phyloP scores from a whole-genome alignment of 805 yeast species.

The Diddensiella transvaalensis region DNA sequence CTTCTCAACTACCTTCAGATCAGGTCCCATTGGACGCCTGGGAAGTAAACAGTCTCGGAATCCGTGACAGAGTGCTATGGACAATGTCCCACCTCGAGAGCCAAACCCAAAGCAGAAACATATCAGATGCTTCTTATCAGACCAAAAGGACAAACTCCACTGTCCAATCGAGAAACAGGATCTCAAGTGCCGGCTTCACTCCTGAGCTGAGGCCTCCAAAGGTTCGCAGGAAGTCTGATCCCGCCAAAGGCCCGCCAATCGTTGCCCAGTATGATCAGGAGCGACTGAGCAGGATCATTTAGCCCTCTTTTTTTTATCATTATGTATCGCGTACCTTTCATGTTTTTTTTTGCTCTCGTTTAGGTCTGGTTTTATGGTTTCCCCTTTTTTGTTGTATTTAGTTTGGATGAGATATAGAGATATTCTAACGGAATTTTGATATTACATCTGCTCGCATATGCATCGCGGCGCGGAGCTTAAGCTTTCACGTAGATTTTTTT shows the following conservation, averaged over 20 bases:
- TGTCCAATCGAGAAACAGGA: slow-evolving; percentile 7
- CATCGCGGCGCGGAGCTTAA: too few species aligned
- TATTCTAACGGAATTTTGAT: too few species aligned
- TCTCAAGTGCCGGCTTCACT: slow-evolving; percentile 22
- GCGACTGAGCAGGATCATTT: slow-evolving; percentile 8
- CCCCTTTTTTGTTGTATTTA: too few species aligned
- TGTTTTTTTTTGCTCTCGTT: too few species aligned
- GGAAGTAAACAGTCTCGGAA: slow-evolving; percentile 19
- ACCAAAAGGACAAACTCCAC: not conserved
- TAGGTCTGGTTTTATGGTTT: too few species aligned
- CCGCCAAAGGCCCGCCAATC: not conserved
- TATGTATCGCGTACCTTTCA: not conserved
- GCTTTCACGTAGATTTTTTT: slow-evolving; percentile 3
- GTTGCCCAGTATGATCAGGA: slow-evolving; percentile 20
- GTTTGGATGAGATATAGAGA: too few species aligned
- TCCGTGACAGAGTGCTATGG: slow-evolving; percentile 16
- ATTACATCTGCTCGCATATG: too few species aligned
- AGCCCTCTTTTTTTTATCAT: slow-evolving; percentile 3
- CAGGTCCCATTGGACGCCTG: slow-evolving; percentile 19
- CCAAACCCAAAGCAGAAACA: slow-evolving; percentile 10
- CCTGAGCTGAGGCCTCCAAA: not conserved
- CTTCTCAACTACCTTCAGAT: slow-evolving; percentile 2
- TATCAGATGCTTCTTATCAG: slow-evolving; percentile 11
- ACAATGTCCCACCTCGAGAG: slow-evolving; percentile 13
- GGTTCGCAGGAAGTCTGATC: slow-evolving; percentile 2